Evolutionary conservation across 306 rosid genomes (phyloP).

Genomic region (Trichosanthes cucumerina): DNA sequence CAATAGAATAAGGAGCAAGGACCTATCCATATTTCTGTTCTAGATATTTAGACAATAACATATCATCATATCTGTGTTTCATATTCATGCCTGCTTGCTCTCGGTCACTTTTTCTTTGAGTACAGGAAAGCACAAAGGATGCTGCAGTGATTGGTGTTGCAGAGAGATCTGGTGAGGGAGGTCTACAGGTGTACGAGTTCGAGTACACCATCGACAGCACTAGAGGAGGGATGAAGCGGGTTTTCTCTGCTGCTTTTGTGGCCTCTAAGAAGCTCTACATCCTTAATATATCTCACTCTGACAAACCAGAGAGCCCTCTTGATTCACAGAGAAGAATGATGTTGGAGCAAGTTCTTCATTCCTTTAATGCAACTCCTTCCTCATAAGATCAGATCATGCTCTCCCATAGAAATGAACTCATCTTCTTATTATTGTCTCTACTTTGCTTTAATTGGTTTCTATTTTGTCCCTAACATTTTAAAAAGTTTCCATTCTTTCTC

Average conservation of each 20-base stretch:
- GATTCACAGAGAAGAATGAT: conserved; percentile 28
- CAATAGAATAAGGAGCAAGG: too few species aligned
- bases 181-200: conserved; percentile 64
- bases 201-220: conserved; percentile 71
- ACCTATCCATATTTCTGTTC: too few species aligned
- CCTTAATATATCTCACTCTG: conserved; percentile 63
- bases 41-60: too few species aligned
- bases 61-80: too few species aligned
- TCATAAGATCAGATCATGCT: conserved; percentile 1
- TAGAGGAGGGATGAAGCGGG: conserved; percentile 79
- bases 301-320: conserved; percentile 77
- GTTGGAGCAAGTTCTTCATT: conserved; percentile 43
- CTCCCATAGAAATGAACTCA: not conserved
- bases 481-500: not conserved
- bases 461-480: not conserved
- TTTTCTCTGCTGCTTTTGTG: conserved; percentile 86
- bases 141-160: conserved; percentile 53
- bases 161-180: conserved; percentile 60
- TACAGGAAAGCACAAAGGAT: conserved; percentile 79
- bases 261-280: conserved; percentile 81
- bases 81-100: too few species aligned
- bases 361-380: conserved; percentile 32
- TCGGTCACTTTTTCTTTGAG: not conserved
- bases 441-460: not conserved
- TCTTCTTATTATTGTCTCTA: not conserved